Evolutionary conservation across 2,329 filamentous ascomycete genomes (phyloP), one percentile per base, ranked within the genome.

Genomic region (Fusarium napiforme): DNA sequence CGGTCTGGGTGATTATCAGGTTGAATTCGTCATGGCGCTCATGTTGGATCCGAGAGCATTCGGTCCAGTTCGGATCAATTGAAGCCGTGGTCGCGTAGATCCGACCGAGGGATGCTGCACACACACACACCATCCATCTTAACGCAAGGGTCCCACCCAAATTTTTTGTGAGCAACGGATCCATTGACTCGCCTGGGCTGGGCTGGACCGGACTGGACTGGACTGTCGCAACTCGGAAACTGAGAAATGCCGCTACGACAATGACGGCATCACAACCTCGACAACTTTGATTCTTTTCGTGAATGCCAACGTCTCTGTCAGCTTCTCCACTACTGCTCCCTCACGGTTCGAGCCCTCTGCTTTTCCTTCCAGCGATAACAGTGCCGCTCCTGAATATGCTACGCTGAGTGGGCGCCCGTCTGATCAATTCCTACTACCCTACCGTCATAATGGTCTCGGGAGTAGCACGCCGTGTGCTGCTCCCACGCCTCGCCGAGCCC

Each of bases 391-490:
- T 78, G 76, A 82, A 77, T 71, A 81, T 81, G 79, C 76, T 73
- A 70, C 74, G 71, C 69, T 75, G 65, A 73, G 71, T 73, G 59
- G 70, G 58, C 64, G 18, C 36, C 36, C 36, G 58, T 75, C 56
- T 75, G 34, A 77, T 68, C 73, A 67, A 69, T 74, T 72, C 71
- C 49, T 36, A 36, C 30, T 36, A 36, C 30, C 70, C 76, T 69
- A 69, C 76, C 69, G 75, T 78, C 78, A 84, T 76, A 75, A 88
- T 88, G 86, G 84, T 83, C 80, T 83, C 84, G 82, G 85, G 84
- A 81, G 83, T 83, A 78, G 82, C 85, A 78, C 86, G 85, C 76
- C 84, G 84, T 78, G 82, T 82, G 81, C 82, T 87, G 82, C 82
- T 86, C 81, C 85, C 85, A 71, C 83, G 83, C 78, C 82, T 84